Conservation (phyloP, 1,139 yeast species). For the Hemisphaericaspora xylanilytica region DNA sequence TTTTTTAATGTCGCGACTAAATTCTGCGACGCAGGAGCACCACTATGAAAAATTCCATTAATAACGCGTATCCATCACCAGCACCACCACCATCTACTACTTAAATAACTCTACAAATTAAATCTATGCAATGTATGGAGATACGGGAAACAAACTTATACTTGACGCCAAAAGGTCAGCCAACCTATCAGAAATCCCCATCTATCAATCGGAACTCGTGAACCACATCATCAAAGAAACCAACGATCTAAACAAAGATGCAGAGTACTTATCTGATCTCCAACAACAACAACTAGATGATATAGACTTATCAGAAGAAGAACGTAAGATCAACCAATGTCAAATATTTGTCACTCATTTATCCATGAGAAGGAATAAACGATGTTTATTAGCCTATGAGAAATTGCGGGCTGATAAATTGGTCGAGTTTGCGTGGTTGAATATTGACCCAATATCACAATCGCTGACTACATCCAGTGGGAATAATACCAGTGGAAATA, state of each 20-base stretch:
- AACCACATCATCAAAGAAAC: constrained; percentile 62
- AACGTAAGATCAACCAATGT: constrained; percentile 56
- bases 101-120: neutral
- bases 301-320: constrained; percentile 27
- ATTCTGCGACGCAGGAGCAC: no score
- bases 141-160: constrained; percentile 73
- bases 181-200: constrained; percentile 64
- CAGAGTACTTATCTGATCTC: constrained; percentile 31
- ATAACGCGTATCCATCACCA: no score
- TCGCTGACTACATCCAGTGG: no score
- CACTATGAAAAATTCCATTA: no score
- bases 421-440: constrained; percentile 70
- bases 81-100: no score
- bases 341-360: constrained; percentile 79
- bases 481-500: no score
- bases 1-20: no score
- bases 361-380: constrained; percentile 80
- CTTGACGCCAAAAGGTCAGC: constrained; percentile 81
- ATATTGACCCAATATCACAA: constrained; percentile 37
- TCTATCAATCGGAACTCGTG: constrained; percentile 74
- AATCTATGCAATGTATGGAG: constrained; percentile 71
- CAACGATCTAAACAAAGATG: constrained; percentile 54
- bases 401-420: constrained; percentile 65
- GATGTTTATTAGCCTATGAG: constrained; percentile 86
- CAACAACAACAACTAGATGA: constrained; percentile 18